Base-by-base conservation (phyloP, 2,329 filamentous ascomycete species). In the Claviceps purpurea region DNA sequence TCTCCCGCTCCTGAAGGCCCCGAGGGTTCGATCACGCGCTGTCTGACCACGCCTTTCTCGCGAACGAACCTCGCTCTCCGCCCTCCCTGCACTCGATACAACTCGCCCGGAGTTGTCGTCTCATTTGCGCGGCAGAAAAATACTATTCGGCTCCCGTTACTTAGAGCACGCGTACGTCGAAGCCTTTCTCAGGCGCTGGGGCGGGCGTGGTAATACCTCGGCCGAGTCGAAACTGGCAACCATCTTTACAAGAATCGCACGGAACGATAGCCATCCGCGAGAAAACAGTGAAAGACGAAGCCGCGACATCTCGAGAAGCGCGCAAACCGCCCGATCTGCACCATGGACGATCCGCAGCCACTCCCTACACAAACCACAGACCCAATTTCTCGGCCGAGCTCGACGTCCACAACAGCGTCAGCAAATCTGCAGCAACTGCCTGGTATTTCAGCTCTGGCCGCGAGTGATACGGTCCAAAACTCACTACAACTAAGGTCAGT, bases 401-500 rank as follows among this genome's bases (percentile, higher is more conserved):
- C 75, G 37, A 71, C 72, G 2, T 74, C 76, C 3, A 72, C 73
- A 1, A 67, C 70, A 20, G 68, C 67, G 18, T 72, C 72, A 16
- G 61, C 70, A 34, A 61, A 62, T 26, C 46, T 69, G 52, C 66
- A 69, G 16, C 74, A 77, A 43, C 62, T 77, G 41, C 68, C 74
- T 8, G 70, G 68, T 38, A 71, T 77, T 37, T 67, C 72, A 13
- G 65, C 71, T 3, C 64, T 77, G 46, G 71, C 72, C 40, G 64
- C 70, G 26, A 69, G 64, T 44, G 68, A 65, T 55, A 66, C 66
- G 30, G 62, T 67, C 18, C 64, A 65, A 11, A 68, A 62, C 57
- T 68, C 73, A 50, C 69, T 72, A 44, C 74, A 75, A 57, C 56
- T 69, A 56, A 73, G 72, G 75, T 77, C 65, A 64, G 73, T 20